Evolutionary conservation across 2,329 filamentous ascomycete genomes (phyloP).

Genomic region (Phialemonium atrogriseum): DNA sequence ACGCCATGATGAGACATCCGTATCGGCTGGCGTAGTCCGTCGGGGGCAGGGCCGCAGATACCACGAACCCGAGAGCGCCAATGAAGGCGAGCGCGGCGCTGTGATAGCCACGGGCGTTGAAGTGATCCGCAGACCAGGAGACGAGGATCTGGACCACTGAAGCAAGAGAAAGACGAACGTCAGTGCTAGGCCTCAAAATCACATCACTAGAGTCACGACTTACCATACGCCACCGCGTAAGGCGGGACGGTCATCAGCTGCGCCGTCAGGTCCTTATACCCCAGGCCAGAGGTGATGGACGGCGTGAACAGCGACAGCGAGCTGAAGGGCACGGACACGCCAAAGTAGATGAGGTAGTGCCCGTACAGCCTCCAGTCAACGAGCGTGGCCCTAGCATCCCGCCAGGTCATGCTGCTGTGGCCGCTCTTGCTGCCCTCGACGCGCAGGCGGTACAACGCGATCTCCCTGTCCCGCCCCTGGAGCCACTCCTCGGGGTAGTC

Average conservation of each 20-base stretch:
- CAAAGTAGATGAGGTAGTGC: constrained; percentile 47
- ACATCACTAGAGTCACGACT: constrained; percentile 7
- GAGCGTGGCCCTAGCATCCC: constrained; percentile 60
- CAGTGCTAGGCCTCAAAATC: not conserved
- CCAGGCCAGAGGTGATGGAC: constrained; percentile 48
- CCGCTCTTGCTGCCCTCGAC: constrained; percentile 44
- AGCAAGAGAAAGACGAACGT: not conserved
- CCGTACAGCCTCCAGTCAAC: constrained; percentile 62
- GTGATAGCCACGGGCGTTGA: constrained; percentile 43
- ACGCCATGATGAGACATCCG: constrained; percentile 60
- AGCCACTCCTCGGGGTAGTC: constrained; percentile 63
- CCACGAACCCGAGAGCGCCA: constrained; percentile 44
- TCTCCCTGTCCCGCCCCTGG: constrained; percentile 46
- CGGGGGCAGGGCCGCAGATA: constrained; percentile 54
- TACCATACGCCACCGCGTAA: constrained; percentile 51
- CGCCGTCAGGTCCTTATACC: constrained; percentile 41
- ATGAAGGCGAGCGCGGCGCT: constrained; percentile 33
- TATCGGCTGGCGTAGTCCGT: constrained; percentile 54
- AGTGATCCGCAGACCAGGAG: constrained; percentile 54
- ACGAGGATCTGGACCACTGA: constrained; percentile 30
- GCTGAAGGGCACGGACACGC: constrained; percentile 46
- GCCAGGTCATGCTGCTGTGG: constrained; percentile 55
- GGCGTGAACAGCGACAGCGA: constrained; percentile 55
- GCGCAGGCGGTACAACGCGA: constrained; percentile 37
- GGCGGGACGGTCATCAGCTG: constrained; percentile 62